Percentiles rank a stretch among this genome's conserved stretches.
Conservation (phyloP, 495 filamentous ascomycete genomes). For the Penicillium egyptiacum region DNA sequence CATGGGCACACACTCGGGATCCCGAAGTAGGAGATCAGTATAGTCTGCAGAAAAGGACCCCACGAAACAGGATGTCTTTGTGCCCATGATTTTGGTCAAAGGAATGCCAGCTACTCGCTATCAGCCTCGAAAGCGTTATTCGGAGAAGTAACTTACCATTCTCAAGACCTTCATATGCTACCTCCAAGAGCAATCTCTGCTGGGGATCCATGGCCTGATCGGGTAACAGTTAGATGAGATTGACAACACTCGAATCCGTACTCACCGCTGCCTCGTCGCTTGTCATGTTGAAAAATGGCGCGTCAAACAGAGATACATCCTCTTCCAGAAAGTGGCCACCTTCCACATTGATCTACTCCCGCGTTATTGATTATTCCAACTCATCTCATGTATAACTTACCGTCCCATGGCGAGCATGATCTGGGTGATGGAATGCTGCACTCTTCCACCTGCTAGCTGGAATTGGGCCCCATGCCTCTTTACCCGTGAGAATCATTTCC, state of each 20-base stretch:
- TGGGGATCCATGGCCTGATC: slow-evolving; percentile 46
- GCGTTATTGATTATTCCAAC: background rate
- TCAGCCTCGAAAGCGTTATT: background rate
- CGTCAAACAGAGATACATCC: slow-evolving; percentile 57
- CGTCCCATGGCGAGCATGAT: slow-evolving; percentile 32
- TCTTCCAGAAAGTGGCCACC: slow-evolving; percentile 51
- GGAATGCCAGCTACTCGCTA: slow-evolving; percentile 32
- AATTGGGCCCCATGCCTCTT: slow-evolving; percentile 51
- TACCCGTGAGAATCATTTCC: slow-evolving; percentile 52
- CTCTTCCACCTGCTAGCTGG: slow-evolving; percentile 53
- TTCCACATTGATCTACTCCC: slow-evolving; percentile 26
- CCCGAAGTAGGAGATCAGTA: slow-evolving; percentile 30
- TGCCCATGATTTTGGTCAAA: slow-evolving; percentile 39
- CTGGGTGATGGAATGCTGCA: slow-evolving; percentile 56
- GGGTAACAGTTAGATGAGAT: background rate
- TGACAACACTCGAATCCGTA: background rate
- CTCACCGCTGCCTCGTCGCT: slow-evolving; percentile 52
- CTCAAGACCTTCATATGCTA: slow-evolving; percentile 61
- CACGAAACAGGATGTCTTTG: slow-evolving; percentile 50
- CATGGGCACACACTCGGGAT: slow-evolving; percentile 32
- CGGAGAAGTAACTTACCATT: slow-evolving; percentile 17
- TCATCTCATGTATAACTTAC: slow-evolving; percentile 8
- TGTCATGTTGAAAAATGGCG: slow-evolving; percentile 57
- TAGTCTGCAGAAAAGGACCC: slow-evolving; percentile 39
- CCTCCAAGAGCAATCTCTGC: slow-evolving; percentile 57